Conservation (phyloP, 331 rosid species). For the Rhamnella rubrinervis region DNA sequence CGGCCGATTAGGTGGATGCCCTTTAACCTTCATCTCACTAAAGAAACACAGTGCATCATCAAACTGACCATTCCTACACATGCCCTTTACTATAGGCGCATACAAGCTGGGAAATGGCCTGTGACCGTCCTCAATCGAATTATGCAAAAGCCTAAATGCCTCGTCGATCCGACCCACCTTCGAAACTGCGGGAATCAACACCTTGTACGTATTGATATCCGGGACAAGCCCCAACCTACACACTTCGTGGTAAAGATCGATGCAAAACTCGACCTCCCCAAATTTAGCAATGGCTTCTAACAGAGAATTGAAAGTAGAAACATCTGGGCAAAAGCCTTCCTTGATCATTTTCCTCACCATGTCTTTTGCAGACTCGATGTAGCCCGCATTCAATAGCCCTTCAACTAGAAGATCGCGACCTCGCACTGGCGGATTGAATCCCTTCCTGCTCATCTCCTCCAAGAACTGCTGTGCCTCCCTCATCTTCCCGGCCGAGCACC, state of each 20-base stretch:
- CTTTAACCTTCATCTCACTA: slow-evolving; percentile 83
- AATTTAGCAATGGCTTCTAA: slow-evolving; percentile 48
- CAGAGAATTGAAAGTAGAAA: slow-evolving; percentile 64
- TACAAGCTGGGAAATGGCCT: slow-evolving; percentile 78
- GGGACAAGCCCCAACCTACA: slow-evolving; percentile 60
- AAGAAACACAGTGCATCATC: slow-evolving; percentile 90
- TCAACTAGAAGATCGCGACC: slow-evolving; percentile 90
- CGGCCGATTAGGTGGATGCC: slow-evolving; percentile 91
- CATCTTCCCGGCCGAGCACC: slow-evolving; percentile 87
- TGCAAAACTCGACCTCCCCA: slow-evolving; percentile 65
- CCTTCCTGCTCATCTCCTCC: slow-evolving; percentile 75
- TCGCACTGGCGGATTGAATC: slow-evolving; percentile 77
- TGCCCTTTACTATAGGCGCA: slow-evolving; percentile 70
- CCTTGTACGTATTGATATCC: slow-evolving; percentile 74
- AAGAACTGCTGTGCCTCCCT: slow-evolving; percentile 70
- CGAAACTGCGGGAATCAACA: slow-evolving; percentile 62
- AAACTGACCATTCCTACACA: slow-evolving; percentile 77
- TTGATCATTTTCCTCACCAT: slow-evolving; percentile 77
- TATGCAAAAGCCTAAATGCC: slow-evolving; percentile 63
- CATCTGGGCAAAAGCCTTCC: slow-evolving; percentile 64
- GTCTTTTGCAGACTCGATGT: slow-evolving; percentile 66
- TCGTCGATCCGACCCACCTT: slow-evolving; percentile 65
- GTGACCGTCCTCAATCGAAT: slow-evolving; percentile 69
- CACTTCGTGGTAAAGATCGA: slow-evolving; percentile 53
- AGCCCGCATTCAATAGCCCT: slow-evolving; percentile 74